Percentiles rank a stretch among this genome's conserved stretches.
These are phyloP conservation scores for Phytophthora citrophthora DNA, from an alignment of 352 stramenopile species.

Conservation along the genomic window DNA sequence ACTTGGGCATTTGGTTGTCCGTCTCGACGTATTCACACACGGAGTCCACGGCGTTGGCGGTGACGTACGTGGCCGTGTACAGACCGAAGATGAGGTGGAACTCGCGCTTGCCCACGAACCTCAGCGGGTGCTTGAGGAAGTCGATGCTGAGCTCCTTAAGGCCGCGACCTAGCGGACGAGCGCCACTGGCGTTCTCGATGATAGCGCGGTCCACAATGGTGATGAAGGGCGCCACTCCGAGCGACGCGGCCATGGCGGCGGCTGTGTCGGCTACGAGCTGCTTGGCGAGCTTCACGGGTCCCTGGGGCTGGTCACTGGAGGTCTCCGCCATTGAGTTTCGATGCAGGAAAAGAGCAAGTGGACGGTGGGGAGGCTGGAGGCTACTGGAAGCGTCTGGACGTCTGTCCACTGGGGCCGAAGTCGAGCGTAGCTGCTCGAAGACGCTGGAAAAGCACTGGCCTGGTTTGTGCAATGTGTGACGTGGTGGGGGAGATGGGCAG, in stretches of 20 bases:
- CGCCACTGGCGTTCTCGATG: slow-evolving; percentile 89
- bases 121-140: slow-evolving; percentile 72
- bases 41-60: slow-evolving; percentile 87
- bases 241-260: slow-evolving; percentile 66
- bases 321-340: slow-evolving; percentile 29
- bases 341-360: slow-evolving; percentile 32
- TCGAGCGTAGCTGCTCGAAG: slow-evolving; percentile 32
- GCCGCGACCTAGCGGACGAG: slow-evolving; percentile 60
- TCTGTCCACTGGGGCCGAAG: slow-evolving; percentile 28
- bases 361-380: neutral
- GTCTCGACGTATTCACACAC: slow-evolving; percentile 77
- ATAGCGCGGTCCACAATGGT: slow-evolving; percentile 90
- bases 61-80: slow-evolving; percentile 91
- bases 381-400: neutral
- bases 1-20: slow-evolving; percentile 90
- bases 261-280: slow-evolving; percentile 67
- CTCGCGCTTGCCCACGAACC: slow-evolving; percentile 87
- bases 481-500: slow-evolving; percentile 26
- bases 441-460: slow-evolving; percentile 12
- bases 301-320: slow-evolving; percentile 15
- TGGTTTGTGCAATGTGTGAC: slow-evolving; percentile 32
- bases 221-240: slow-evolving; percentile 88
- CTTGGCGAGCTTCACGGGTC: slow-evolving; percentile 44
- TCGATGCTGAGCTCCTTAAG: slow-evolving; percentile 68
- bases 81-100: slow-evolving; percentile 92